Base-by-base conservation (phyloP, 2,329 filamentous ascomycete genomes). In the Ophiostoma perfectum region DNA sequence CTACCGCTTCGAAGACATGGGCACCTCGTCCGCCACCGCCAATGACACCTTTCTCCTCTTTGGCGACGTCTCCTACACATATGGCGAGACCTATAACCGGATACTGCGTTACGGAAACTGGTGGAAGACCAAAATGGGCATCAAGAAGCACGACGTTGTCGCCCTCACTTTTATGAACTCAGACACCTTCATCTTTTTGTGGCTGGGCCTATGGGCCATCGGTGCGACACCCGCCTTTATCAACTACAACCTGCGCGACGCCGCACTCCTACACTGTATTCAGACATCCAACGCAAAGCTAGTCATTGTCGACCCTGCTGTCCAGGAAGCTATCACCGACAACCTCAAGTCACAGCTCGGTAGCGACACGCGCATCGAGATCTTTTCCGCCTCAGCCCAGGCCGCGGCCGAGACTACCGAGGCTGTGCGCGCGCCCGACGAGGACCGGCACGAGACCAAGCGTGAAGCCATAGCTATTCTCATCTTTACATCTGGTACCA, bases 401-500 rank as follows among this genome's bases (percentile, higher is more conserved):
- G 77, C 80, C 0, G 80, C 88, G 65, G 83, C 87, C 27, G 72
- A 81, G 45, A 78, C 81, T 1, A 83, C 81, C 14, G 78, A 83
- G 1, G 81, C 86, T 0, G 75, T 82, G 36, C 83, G 90, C 5
- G 82, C 84, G 45, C 82, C 88, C 12, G 85, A 92, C 76, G 77
- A 81, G 63, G 78, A 81, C 63, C 83, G 88, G 70, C 77, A 79
- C 64, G 82, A 86, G 16, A 77, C 82, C 68, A 78, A 80, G 18
- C 74, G 80, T 6, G 78, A 82, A 7, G 84, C 87, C 69, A 86
- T 92, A 80, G 89, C 86, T 1, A 82, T 90, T 62, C 83, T 96
- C 71, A 93, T 97, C 72, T 96, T 91, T 77, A 96, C 92, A 0
- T 92, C 89, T 42, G 92, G 92, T 18, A 96, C 92, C 0, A 96